Evolutionary conservation across 768 basidiomycete species (phyloP), one percentile per base, ranked within the genome.

Genomic region (Boletus fagicola): DNA sequence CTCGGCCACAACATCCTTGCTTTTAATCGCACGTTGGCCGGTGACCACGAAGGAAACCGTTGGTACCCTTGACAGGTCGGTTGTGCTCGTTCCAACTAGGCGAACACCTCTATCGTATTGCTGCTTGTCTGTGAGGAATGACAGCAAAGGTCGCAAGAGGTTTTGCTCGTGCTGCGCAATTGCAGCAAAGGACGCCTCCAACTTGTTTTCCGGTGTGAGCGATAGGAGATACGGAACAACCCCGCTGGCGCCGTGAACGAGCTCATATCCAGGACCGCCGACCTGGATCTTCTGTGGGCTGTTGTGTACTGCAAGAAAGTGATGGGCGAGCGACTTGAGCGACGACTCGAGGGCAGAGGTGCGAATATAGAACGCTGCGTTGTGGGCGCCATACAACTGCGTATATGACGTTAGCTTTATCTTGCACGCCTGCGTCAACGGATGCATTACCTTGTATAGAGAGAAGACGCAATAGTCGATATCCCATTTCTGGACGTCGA

Each of bases 401-500:
- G 26, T 16, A 18, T 16, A 22, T 2, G 52, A 2, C 5, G 15
- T 57, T 50, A 53, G n/a, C 22, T 30, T 46, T 30, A 22, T 48
- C n/a, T 18, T 6, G 35, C 45, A 24, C 24, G 15, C 15, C 5
- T 28, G n/a, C 15, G 0, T 24, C 26, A 13, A 44, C 11, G 18
- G 18, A 22, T 13, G 7, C 50, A 42, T 68, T 47, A 86, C 90
- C 82, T 91, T 92, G 76, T 91, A 92, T 63, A 85, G 80, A 0
- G 88, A 83, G 68, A 90, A 85, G 50, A 83, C 82, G 48, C 79
- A 81, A 65, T 83, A 90, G 61, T 93, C 88, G 36, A 90, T 77
- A 52, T 90, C 88, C 90, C 89, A 92, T 48, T 79, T 83, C 56
- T 78, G 80, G 16, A 90, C 89, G 62, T 92, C 84, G 31, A 92